These are phyloP conservation scores for Pterula multifida DNA, from an alignment of 1,284 basidiomycete genomes.

Conservation along the genomic window DNA sequence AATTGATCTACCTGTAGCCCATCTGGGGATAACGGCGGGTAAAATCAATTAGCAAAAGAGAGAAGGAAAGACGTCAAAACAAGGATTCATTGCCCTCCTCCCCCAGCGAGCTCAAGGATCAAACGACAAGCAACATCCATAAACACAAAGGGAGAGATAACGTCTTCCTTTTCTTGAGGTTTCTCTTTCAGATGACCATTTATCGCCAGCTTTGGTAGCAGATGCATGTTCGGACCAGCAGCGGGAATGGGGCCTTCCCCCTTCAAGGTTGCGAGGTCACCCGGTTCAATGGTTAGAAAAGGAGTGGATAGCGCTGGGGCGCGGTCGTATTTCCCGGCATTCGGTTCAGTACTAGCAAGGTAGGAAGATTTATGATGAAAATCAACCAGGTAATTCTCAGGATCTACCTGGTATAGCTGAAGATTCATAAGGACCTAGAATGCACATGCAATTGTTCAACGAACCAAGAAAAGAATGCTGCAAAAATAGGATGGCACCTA, in stretches of 20 bases:
- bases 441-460: slow-evolving; percentile 6
- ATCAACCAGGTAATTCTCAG: slow-evolving; percentile 94
- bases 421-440: slow-evolving; percentile 88
- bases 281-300: not conserved
- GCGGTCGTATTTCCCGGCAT: slow-evolving; percentile 59
- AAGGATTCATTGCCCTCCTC: slow-evolving; percentile 19
- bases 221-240: not conserved
- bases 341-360: slow-evolving; percentile 46
- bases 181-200: slow-evolving; percentile 13
- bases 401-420: slow-evolving; percentile 92
- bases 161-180: slow-evolving; percentile 59
- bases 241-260: not conserved
- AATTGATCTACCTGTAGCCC: too few species aligned
- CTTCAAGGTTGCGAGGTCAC: not conserved
- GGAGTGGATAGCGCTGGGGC: slow-evolving; percentile 15
- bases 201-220: slow-evolving; percentile 18
- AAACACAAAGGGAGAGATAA: slow-evolving; percentile 90
- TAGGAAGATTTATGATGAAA: slow-evolving; percentile 96
- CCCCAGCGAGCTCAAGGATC: slow-evolving; percentile 72
- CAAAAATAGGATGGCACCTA: slow-evolving; percentile 25
- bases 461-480: too few species aligned
- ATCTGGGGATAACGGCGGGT: too few species aligned
- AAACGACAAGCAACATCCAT: slow-evolving; percentile 88
- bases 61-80: not conserved
- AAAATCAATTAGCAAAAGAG: not conserved